Base-by-base conservation (phyloP, 805 yeast genomes). In the Yarrowia yakushimensis region DNA sequence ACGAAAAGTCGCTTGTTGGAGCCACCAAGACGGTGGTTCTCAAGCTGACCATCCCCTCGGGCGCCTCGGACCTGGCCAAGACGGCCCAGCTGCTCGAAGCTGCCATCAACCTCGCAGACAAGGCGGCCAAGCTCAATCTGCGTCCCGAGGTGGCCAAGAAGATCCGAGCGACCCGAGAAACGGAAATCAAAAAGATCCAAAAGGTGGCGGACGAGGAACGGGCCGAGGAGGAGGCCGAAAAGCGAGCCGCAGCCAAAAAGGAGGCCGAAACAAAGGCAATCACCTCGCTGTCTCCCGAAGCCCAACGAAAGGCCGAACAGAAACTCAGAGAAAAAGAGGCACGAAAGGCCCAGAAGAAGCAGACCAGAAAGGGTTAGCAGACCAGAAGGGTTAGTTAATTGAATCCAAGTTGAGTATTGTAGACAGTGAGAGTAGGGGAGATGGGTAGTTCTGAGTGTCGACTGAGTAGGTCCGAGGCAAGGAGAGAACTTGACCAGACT, bases 281-380 rank as follows among this genome's bases (percentile, higher is more conserved):
- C 75, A 87, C 87, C 67, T 80, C 79, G 67, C 76, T 88, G 70
- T 79, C 86, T 48, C 86, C 90, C 65, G 90, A 86, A 69, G 94
- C 87, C 72, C 94, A 88, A 76, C 85, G 85, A 67, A 89, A 87
- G 76, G 74, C 82, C 43, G 93, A 88, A 67, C 85, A 84, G 77
- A 89, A 87, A 77, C 90, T 87, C 74, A 79, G 79, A 67, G 96
- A 89, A 68, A 90, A 86, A 79, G 90, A 85, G 74, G 89, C 86
- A 72, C 85, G 90, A 78, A 88, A 89, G 76, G 76, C 77, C 66
- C 64, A 68, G 39, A 66, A 65, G 60, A 67, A 65, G 48, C 71
- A 69, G 63, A 62, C 63, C 18, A 60, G 60, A 60, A 45, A 66
- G 46, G 61, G 48, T 41, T 55, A 55, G 20, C 2, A 7, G 3